phyloP scores from a whole-genome alignment of 805 yeast genomes.

The Metschnikowia drakensbergensis region DNA sequence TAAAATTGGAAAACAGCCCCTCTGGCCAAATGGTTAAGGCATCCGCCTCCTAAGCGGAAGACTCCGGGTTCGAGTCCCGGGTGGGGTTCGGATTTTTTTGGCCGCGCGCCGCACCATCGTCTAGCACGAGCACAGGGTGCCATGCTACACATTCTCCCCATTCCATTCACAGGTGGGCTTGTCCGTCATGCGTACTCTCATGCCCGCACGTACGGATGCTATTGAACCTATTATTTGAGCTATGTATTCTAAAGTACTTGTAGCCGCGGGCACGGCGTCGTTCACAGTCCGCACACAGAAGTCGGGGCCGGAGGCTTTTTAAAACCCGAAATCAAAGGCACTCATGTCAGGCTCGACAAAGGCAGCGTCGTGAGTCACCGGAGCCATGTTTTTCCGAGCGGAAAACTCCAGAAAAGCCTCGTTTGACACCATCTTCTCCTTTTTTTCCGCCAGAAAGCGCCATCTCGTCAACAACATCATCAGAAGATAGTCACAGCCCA shows the following conservation, averaged over 20 bases:
- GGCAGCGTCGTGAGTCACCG: slow-evolving; percentile 41
- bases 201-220: too few relatives aligned
- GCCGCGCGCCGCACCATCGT: neutral
- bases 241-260: too few relatives aligned
- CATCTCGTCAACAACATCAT: slow-evolving; percentile 61
- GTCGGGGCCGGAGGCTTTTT: neutral
- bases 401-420: slow-evolving; percentile 17
- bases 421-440: neutral
- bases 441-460: slow-evolving; percentile 44
- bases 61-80: slow-evolving; percentile 40
- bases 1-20: slow-evolving; percentile 27
- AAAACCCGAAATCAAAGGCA: slow-evolving; percentile 51
- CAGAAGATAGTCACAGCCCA: slow-evolving; percentile 88
- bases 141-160: neutral
- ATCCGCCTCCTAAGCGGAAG: slow-evolving; percentile 43
- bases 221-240: too few relatives aligned
- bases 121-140: neutral
- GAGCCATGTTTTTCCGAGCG: slow-evolving; percentile 5
- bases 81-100: slow-evolving; percentile 24
- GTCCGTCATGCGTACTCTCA: too few relatives aligned
- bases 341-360: slow-evolving; percentile 77
- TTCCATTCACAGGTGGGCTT: too few relatives aligned
- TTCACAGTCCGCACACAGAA: too few relatives aligned
- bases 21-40: slow-evolving; percentile 55
- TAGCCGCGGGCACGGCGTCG: too few relatives aligned